Evolutionary conservation across 305 asterid species (phyloP).

Genomic region (Fraxinus platypoda): DNA sequence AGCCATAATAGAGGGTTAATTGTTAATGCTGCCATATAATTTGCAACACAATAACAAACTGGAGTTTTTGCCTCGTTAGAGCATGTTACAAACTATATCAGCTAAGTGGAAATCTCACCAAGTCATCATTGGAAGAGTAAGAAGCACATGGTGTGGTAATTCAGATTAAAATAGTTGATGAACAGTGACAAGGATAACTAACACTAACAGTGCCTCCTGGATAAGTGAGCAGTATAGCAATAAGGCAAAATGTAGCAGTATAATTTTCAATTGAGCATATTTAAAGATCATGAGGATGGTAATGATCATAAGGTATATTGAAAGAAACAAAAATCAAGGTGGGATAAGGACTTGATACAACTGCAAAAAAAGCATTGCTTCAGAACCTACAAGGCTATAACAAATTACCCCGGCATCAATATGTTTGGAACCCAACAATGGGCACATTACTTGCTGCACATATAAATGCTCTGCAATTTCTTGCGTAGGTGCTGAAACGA

Average conservation of each 20-base stretch:
- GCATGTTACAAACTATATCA: slow-evolving; percentile 4
- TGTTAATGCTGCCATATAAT: slow-evolving; percentile 2
- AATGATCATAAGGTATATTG: not conserved
- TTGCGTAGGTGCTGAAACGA: slow-evolving; percentile 65
- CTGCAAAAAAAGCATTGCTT: not conserved
- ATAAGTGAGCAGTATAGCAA: slow-evolving; percentile 10
- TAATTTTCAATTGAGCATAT: slow-evolving; percentile 4
- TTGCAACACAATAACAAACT: not conserved
- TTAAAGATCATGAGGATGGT: not conserved
- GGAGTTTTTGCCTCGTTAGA: slow-evolving; percentile 8
- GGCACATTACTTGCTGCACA: slow-evolving; percentile 69
- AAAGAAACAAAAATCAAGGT: not conserved
- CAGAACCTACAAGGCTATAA: slow-evolving; percentile 9
- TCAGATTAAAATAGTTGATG: not conserved
- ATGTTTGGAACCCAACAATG: slow-evolving; percentile 73
- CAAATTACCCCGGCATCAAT: slow-evolving; percentile 84
- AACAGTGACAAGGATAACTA: not conserved
- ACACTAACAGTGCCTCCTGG: not conserved
- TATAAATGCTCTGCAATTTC: slow-evolving; percentile 68
- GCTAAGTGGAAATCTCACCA: not conserved
- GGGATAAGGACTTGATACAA: not conserved
- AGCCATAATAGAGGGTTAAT: not conserved
- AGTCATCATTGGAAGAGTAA: not conserved
- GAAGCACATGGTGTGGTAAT: not conserved
- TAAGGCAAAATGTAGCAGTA: not conserved